phyloP scores from a whole-genome alignment of 495 filamentous ascomycete genomes.

The Sabuloglossum arenarium region DNA sequence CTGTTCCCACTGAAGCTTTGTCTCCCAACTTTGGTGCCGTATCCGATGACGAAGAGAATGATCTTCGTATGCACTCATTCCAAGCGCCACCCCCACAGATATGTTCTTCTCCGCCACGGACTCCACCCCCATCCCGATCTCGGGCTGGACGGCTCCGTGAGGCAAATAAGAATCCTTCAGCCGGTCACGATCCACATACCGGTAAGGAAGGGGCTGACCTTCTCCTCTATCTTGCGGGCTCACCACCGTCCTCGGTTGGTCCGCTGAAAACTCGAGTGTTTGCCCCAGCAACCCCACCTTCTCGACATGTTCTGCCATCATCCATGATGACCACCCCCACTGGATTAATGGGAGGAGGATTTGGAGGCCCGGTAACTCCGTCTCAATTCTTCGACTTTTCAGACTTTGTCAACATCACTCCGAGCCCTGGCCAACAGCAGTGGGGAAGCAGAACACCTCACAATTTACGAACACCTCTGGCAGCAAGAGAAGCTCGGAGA shows the following conservation, averaged over 20 bases:
- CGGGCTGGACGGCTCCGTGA: conserved; percentile 15
- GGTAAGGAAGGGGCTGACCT: conserved; percentile 81
- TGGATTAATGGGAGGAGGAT: conserved; percentile 33
- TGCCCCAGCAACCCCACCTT: conserved; percentile 74
- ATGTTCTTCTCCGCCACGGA: conserved; percentile 18
- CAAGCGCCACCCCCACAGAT: conserved; percentile 15
- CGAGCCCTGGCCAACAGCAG: conserved; percentile 73
- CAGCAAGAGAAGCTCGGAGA: conserved; percentile 32
- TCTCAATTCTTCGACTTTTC: conserved; percentile 72
- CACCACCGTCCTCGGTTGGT: conserved; percentile 69
- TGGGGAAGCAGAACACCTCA: conserved; percentile 43
- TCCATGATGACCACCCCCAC: conserved; percentile 83
- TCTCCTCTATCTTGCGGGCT: conserved; percentile 78
- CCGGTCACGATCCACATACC: conserved; percentile 7
- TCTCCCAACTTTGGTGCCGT: conserved; percentile 37
- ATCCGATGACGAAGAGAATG: conserved; percentile 65
- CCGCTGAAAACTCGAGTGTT: conserved; percentile 27
- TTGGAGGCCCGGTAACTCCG: conserved; percentile 35
- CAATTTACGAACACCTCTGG: conserved; percentile 35
- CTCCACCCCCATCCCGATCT: conserved; percentile 13
- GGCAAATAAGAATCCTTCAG: conserved; percentile 6
- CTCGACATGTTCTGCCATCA: conserved; percentile 54
- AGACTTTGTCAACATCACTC: conserved; percentile 93
- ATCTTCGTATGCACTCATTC: conserved; percentile 60
- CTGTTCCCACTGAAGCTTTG: conserved; percentile 34